Percentiles rank a stretch among this genome's conserved stretches.
phyloP scores from a whole-genome alignment of 2,329 filamentous ascomycete species.

The Paramyrothecium roridum region DNA sequence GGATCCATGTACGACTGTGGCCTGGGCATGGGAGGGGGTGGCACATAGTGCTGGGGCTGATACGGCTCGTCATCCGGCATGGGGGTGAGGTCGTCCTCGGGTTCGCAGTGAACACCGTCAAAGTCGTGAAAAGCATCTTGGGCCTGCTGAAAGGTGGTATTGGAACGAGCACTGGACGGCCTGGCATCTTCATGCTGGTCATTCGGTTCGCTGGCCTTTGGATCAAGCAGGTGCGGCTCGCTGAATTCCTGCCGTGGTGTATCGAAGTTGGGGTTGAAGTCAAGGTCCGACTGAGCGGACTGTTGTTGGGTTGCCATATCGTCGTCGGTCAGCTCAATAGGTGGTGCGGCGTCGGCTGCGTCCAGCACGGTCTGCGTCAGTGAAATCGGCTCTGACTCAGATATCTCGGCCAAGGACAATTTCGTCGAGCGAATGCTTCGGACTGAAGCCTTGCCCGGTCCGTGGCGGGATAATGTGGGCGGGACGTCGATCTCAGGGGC shows the following conservation, averaged over 20 bases:
- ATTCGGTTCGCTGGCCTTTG: background rate
- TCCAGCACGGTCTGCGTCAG: conserved; percentile 51
- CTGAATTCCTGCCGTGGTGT: background rate
- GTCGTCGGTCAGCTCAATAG: conserved; percentile 34
- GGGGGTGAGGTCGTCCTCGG: conserved; percentile 22
- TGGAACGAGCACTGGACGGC: conserved; percentile 48
- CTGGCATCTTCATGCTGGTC: conserved; percentile 14
- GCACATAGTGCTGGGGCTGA: conserved; percentile 15
- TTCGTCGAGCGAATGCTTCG: conserved; percentile 48
- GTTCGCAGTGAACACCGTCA: conserved; percentile 71
- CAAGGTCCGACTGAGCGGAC: conserved; percentile 12
- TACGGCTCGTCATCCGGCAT: conserved; percentile 9
- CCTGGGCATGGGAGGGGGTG: conserved; percentile 24
- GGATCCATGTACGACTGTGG: conserved; percentile 61
- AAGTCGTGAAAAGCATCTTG: conserved; percentile 74
- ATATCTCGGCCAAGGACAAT: conserved; percentile 53
- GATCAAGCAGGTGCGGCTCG: background rate
- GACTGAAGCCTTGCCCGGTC: conserved; percentile 52
- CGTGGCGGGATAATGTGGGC: conserved; percentile 43
- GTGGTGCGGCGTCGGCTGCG: conserved; percentile 43
- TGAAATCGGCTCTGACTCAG: conserved; percentile 51
- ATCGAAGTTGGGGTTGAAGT: conserved; percentile 29
- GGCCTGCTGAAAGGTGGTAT: conserved; percentile 62
- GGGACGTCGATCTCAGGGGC: conserved; percentile 38
- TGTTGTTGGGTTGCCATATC: conserved; percentile 15